phyloP scores from a whole-genome alignment of 2,329 filamentous ascomycete genomes.

The Neofusicoccum kwambonambiense region DNA sequence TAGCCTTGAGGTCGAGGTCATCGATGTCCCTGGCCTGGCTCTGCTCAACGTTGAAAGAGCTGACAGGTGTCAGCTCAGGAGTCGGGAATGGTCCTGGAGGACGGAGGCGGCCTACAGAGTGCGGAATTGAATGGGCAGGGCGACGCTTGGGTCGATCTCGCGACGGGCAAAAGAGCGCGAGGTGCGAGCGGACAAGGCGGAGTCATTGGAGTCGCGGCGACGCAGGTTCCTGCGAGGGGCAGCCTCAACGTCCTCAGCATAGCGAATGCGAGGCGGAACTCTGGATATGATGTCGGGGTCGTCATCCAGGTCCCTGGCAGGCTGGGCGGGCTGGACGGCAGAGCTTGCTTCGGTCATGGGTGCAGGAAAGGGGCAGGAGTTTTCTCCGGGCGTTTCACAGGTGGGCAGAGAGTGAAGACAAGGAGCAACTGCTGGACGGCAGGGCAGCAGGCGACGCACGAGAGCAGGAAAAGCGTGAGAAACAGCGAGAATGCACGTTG shows the following conservation, averaged over 20 bases:
- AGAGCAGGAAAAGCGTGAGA: not conserved
- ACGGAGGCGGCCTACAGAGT: constrained; percentile 31
- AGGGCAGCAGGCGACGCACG: not conserved
- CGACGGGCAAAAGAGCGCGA: constrained; percentile 36
- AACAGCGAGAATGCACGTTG: too few relatives aligned
- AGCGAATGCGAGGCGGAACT: constrained; percentile 25
- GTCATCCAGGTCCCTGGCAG: not conserved
- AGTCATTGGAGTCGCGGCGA: constrained; percentile 21
- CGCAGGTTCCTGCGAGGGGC: constrained; percentile 27
- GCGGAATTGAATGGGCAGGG: constrained; percentile 44
- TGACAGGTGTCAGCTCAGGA: constrained; percentile 18
- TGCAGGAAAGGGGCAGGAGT: not conserved
- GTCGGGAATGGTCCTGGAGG: not conserved
- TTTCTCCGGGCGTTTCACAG: not conserved
- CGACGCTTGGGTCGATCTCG: constrained; percentile 44
- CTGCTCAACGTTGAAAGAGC: constrained; percentile 44
- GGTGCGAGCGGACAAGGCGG: constrained; percentile 33
- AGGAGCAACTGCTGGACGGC: not conserved
- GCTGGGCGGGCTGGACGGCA: too few relatives aligned
- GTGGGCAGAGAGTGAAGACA: not conserved
- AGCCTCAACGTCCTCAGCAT: constrained; percentile 36
- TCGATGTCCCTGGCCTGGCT: constrained; percentile 26
- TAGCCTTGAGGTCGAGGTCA: constrained; percentile 22
- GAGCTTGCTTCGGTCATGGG: not conserved
- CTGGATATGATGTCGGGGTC: constrained; percentile 1